Conservation (phyloP, 129 eudicot genomes). For the Arctium minus region DNA sequence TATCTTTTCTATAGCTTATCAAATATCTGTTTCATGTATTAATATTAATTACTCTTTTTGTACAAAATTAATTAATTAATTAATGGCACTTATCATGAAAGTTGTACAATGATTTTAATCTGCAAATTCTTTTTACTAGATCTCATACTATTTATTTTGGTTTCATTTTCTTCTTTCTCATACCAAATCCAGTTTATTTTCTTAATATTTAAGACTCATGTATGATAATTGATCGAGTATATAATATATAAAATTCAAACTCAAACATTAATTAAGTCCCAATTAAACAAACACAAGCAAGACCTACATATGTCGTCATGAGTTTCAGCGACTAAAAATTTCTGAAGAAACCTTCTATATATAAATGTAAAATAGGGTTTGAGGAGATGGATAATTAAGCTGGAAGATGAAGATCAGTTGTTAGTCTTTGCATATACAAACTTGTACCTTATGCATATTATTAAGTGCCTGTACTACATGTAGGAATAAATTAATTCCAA, state of each 20-base stretch:
- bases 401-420: neutral
- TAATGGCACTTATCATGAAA: conserved; percentile 4
- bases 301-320: neutral
- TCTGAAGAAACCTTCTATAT: neutral
- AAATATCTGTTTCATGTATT: conserved; percentile 4
- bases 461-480: neutral
- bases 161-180: neutral
- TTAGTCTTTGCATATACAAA: neutral
- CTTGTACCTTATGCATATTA: conserved; percentile 16
- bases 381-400: neutral
- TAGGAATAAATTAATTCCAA: neutral
- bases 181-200: neutral
- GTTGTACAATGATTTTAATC: conserved; percentile 9
- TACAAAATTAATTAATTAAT: conserved; percentile 27
- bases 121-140: neutral
- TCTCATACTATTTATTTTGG: conserved; percentile 1
- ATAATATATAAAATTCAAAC: neutral
- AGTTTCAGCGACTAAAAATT: neutral
- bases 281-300: neutral
- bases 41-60: conserved; percentile 20
- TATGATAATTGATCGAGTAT: neutral
- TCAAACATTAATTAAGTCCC: neutral
- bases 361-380: neutral
- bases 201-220: neutral
- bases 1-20: conserved; percentile 19